A percentile compares a stretch with the other conserved stretches of the same genome.
Conservation (phyloP, 768 basidiomycete species). For the Russula earlei region DNA sequence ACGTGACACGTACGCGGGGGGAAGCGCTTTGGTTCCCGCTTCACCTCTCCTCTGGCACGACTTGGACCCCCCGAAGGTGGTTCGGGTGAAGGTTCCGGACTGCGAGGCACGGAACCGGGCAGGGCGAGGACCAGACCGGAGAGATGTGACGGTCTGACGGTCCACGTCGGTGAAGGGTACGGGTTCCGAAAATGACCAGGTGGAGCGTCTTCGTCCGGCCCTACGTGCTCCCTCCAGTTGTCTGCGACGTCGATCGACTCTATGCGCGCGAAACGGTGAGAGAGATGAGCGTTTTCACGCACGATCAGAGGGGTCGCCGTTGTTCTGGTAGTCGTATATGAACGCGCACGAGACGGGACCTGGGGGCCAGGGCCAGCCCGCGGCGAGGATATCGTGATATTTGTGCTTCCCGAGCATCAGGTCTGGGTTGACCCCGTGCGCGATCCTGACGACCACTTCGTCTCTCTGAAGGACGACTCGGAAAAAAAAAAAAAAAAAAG, state of each 20-base stretch:
- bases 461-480: slow-evolving; percentile 5
- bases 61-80: not conserved
- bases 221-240: slow-evolving; percentile 10
- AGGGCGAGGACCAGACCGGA: not conserved
- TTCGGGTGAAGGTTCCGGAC: not conserved
- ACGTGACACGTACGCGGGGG: not conserved
- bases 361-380: not conserved
- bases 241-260: slow-evolving; percentile 1
- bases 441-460: slow-evolving; percentile 14
- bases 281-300: not conserved
- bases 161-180: slow-evolving; percentile 16
- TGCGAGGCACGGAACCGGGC: slow-evolving; percentile 5
- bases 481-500: too few relatives aligned
- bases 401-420: slow-evolving; percentile 15
- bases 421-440: not conserved
- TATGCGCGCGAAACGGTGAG: not conserved
- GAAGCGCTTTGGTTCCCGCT: not conserved
- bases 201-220: not conserved
- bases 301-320: slow-evolving; percentile 16
- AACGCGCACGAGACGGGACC: slow-evolving; percentile 4
- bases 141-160: not conserved
- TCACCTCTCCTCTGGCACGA: not conserved
- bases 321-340: slow-evolving; percentile 7
- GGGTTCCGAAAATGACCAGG: slow-evolving; percentile 4
- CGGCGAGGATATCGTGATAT: slow-evolving; percentile 3